Base-by-base conservation (phyloP, 31 red algal genomes). In the Endocladia muricata region DNA sequence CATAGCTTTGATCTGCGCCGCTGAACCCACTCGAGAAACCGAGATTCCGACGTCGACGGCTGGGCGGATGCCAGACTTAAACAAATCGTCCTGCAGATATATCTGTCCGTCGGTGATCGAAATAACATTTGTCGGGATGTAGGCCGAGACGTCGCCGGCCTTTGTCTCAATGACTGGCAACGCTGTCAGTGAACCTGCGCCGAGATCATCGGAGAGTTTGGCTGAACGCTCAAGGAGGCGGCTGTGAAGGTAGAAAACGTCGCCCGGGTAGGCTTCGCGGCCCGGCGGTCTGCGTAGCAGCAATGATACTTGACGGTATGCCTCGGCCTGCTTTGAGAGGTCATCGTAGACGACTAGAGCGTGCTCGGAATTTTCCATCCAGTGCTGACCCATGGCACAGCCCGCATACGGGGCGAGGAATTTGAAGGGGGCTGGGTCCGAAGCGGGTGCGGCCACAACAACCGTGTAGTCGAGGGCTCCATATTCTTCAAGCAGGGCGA, bases 21-120 rank as follows among this genome's bases (percentile, higher is more conserved):
- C 88, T 17, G 88, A 92, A 32, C 91, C 91, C 47, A 94, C 91
- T 19, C 91, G 76, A 48, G 81, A 79, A 34, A 94, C 91, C 3
- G 88, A 92, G 25, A 94, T 37, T 30, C 91, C 91, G 26, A 94
- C 91, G 47, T 92, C 92, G 36, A 94, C 87, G 5, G 91, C 91
- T 28, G 91, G 91, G 23, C 91, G 65, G 43, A 85, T 68, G 22
- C 91, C 91, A 70, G 87, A 79, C 42, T 90, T 92, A 70, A 94
- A 94, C 15, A 62, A 9, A 62, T 29, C 58, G 58, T 26, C 23
- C 29, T 15, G 8, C 37, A 94, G 65, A 77, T 93, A 94, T 35
- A 94, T 93, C 83, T 94, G 91, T 4, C 91, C 91, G 74, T 94
- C 91, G 15, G 91, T 94, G 35, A 94, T 94, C 22, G 88, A 92